These are phyloP conservation scores for Elongisporangium undulatum DNA, from an alignment of 352 stramenopile species.

Conservation along the genomic window DNA sequence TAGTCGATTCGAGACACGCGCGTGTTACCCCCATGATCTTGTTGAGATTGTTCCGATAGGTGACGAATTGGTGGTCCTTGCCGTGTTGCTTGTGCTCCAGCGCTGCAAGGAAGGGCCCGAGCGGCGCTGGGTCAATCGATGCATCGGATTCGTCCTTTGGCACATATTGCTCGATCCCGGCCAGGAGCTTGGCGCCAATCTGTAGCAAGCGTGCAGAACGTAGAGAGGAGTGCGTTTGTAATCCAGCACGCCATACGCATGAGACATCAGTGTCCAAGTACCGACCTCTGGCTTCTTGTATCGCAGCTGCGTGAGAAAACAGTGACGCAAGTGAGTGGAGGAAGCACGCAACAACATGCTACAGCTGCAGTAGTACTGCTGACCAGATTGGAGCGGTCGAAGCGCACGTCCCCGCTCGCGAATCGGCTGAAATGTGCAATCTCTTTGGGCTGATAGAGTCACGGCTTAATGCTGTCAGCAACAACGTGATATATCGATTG, in stretches of 20 bases:
- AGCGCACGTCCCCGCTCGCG: constrained; percentile 29
- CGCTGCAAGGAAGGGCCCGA: constrained; percentile 41
- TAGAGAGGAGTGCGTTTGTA: constrained; percentile 6
- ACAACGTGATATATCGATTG: neutral
- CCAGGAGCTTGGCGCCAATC: constrained; percentile 53
- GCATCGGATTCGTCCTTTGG: constrained; percentile 50
- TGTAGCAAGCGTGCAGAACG: constrained; percentile 3
- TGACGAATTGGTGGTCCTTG: constrained; percentile 47
- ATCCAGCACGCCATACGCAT: neutral
- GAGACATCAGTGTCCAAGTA: neutral
- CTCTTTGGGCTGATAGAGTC: constrained; percentile 37
- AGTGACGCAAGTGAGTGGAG: neutral
- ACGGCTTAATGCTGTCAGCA: neutral
- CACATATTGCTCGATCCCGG: constrained; percentile 46
- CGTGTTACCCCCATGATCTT: constrained; percentile 68
- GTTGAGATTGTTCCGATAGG: constrained; percentile 80
- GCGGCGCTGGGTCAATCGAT: constrained; percentile 32
- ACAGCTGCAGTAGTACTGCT: neutral
- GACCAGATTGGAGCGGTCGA: constrained; percentile 67
- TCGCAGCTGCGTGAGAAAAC: constrained; percentile 12
- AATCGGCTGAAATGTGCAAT: constrained; percentile 68
- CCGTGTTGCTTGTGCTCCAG: constrained; percentile 37
- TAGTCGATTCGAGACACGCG: neutral
- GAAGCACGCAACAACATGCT: neutral
- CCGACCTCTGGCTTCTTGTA: constrained; percentile 26